Base-by-base conservation (phyloP, 345 rosid genomes). In the Eucalyptus erythrocorys region DNA sequence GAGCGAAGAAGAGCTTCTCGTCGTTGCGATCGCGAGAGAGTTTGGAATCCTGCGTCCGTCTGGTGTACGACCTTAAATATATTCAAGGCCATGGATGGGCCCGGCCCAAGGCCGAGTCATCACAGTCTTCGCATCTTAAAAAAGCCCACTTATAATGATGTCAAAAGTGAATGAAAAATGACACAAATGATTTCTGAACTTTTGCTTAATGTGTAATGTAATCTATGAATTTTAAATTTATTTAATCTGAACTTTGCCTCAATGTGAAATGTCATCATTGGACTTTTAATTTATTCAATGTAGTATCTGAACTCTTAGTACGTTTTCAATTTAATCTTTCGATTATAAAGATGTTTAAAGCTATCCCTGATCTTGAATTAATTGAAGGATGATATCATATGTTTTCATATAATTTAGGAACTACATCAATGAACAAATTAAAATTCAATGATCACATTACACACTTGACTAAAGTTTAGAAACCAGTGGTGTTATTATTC, bases 281-380 rank as follows among this genome's bases (percentile, higher is more conserved):
- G 0, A 55, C 0, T 2, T 55, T 55, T 55, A 24, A 24, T 24
- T 51, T 51, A 24, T 24, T 55, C 12, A 55, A 55, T 4, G 0
- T 24, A 24, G 0, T 55, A 1, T 55, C 0, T 4, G 0, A 0
- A 55, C 1, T 55, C 0, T 55, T 55, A 24, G 0, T 8, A 24
- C 0, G 0, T 10, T 30, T 55, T 55, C 13, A 55, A 55, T 55
- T 4, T 55, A 55, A 55, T 55, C 30, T 9, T 24, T 55, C 1
- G 3, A 55, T 13, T 55, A 55, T 55, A 55, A 55, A 55, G 13
- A 24, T 55, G 30, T 55, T 55, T 0, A 0, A 22, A 55, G 1
- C 0, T 2, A 0, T 55, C 30, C 0, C 0, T 10, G 5, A 55
- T 55, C 12, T 10, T 55, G 30, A 24, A 55, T 55, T 55, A 24